A percentile compares a stretch with the other conserved stretches of the same genome.
Evolutionary conservation across 768 basidiomycete species (phyloP).

Genomic region (Lactarius sp.): DNA sequence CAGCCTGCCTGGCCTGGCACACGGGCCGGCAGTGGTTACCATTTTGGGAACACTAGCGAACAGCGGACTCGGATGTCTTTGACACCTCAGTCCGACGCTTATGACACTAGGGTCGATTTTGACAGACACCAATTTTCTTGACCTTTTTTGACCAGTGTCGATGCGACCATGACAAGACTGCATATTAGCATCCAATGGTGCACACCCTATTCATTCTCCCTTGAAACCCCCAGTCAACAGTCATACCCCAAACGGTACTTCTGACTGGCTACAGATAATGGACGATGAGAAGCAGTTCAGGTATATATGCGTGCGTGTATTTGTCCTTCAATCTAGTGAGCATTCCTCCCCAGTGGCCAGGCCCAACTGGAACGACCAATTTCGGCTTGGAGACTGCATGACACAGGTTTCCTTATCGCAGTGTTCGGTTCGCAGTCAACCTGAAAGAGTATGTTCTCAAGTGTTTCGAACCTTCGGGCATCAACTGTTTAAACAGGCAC

Average conservation of each 20-base stretch:
- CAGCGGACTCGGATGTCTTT: no score
- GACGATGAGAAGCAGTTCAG: conserved; percentile 93
- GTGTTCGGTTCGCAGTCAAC: conserved; percentile 96
- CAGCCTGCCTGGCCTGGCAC: no score
- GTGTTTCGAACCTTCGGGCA: no score
- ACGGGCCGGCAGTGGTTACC: no score
- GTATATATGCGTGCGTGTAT: conserved; percentile 44
- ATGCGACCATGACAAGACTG: no score
- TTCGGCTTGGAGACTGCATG: conserved; percentile 79
- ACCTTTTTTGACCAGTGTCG: no score
- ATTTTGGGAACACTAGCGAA: no score
- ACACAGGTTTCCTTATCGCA: conserved; percentile 92
- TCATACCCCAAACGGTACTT: conserved; percentile 30
- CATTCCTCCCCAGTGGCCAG: conserved; percentile 33
- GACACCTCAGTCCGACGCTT: no score
- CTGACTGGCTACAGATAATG: conserved; percentile 75
- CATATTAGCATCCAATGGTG: conserved; percentile 12
- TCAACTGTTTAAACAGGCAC: no score
- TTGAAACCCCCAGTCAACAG: conserved; percentile 24
- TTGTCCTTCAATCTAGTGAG: conserved; percentile 7
- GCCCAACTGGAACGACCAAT: conserved; percentile 65
- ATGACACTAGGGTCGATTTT: no score
- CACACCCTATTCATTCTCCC: conserved; percentile 1
- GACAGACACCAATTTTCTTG: no score
- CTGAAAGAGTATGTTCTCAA: conserved; percentile 72